Percentiles rank a stretch among this genome's conserved stretches.
These are phyloP conservation scores for Melastoma candidum DNA, from an alignment of 441 rosid genomes.

Conservation along the genomic window DNA sequence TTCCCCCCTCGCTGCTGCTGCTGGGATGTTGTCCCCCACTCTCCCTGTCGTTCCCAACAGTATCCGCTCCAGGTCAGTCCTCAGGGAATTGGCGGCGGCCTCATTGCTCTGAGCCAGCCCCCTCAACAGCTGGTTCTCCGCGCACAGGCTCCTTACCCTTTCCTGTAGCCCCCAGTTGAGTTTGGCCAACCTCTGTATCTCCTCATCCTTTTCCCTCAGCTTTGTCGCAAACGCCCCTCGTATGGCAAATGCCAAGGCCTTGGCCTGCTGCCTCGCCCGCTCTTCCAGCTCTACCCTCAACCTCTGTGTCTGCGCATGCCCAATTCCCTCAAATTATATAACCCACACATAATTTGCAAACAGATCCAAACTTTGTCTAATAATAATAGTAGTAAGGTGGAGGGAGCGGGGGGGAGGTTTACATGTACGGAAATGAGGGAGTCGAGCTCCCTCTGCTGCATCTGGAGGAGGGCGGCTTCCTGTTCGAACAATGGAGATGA, in stretches of 20 bases:
- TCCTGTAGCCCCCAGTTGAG: constrained; percentile 62
- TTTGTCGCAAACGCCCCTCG: constrained; percentile 31
- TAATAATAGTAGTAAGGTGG: too few relatives aligned
- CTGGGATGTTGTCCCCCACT: constrained; percentile 23
- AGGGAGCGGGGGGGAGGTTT: too few relatives aligned
- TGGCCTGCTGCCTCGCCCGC: constrained; percentile 42
- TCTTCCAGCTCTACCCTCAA: constrained; percentile 52
- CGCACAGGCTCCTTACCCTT: constrained; percentile 31
- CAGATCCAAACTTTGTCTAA: too few relatives aligned
- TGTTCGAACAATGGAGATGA: too few relatives aligned
- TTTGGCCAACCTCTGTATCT: constrained; percentile 39
- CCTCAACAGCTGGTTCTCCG: constrained; percentile 62
- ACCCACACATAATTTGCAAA: too few relatives aligned
- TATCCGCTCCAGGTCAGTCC: constrained; percentile 51
- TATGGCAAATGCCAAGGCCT: constrained; percentile 32
- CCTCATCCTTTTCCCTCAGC: constrained; percentile 59
- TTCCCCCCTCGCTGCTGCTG: constrained; percentile 12
- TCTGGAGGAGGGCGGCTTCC: too few relatives aligned
- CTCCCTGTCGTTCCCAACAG: constrained; percentile 51
- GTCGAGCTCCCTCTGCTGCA: too few relatives aligned
- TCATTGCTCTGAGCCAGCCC: constrained; percentile 65
- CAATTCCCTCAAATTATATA: too few relatives aligned
- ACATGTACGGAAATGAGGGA: too few relatives aligned
- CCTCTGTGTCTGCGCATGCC: constrained; percentile 31
- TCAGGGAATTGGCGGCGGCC: constrained; percentile 53